Evolutionary conservation across 306 rosid genomes (phyloP).

Genomic region (Lathyrus sativus): DNA sequence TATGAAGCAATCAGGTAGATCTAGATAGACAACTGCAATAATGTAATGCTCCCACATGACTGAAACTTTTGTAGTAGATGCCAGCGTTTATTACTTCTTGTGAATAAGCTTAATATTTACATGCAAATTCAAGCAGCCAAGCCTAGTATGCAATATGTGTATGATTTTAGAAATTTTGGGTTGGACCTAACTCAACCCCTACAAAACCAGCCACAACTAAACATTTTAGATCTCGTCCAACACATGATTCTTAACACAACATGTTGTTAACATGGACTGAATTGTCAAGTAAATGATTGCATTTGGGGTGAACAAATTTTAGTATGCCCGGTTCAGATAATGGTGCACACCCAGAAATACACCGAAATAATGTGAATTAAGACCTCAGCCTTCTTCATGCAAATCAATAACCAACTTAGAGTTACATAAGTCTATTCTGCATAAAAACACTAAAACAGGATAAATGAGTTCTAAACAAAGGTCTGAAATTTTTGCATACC

Average conservation of each 20-base stretch:
- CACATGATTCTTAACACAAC: background rate
- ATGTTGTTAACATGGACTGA: background rate
- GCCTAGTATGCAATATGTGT: background rate
- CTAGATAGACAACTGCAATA: constrained; percentile 27
- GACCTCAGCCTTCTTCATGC: constrained; percentile 4
- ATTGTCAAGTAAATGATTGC: constrained; percentile 3
- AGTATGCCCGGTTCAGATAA: background rate
- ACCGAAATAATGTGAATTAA: background rate
- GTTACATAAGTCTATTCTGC: background rate
- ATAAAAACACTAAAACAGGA: constrained; percentile 20
- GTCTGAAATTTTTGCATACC: constrained; percentile 51
- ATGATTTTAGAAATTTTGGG: background rate
- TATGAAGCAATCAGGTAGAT: constrained; percentile 9
- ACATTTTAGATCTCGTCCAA: no score
- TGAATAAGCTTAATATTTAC: background rate
- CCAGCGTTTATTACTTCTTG: background rate
- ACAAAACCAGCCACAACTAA: background rate
- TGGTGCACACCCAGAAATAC: constrained; percentile 1
- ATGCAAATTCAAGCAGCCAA: constrained; percentile 10
- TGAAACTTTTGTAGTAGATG: constrained; percentile 7
- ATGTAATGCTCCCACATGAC: constrained; percentile 14
- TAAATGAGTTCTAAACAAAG: constrained; percentile 18
- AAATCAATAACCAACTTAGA: constrained; percentile 3
- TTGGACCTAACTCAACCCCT: background rate
- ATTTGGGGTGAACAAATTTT: background rate